Evolutionary conservation across 2,329 filamentous ascomycete genomes (phyloP).

Genomic region (Elsinoe arachidis): DNA sequence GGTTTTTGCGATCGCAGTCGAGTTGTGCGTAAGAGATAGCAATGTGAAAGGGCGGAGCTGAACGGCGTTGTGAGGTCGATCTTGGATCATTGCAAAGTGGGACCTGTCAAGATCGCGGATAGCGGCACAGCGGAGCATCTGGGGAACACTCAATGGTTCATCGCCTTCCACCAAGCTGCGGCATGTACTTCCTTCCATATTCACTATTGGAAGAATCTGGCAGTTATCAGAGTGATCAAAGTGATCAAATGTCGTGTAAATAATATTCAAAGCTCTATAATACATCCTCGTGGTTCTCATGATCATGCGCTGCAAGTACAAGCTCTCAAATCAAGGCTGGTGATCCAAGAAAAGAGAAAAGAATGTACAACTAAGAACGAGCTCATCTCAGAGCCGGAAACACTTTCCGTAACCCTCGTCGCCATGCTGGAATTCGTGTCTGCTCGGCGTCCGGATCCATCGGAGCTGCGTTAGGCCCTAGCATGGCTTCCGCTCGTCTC

Average conservation of each 20-base stretch:
- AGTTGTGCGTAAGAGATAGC: too few relatives aligned
- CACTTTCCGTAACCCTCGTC: constrained; percentile 22
- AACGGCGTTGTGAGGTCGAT: too few relatives aligned
- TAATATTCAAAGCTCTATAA: not conserved
- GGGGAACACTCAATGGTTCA: too few relatives aligned
- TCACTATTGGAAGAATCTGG: too few relatives aligned
- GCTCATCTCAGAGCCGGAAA: constrained; percentile 14
- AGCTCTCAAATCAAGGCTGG: not conserved
- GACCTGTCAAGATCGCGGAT: too few relatives aligned
- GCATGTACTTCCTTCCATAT: too few relatives aligned
- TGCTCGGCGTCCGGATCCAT: constrained; percentile 25
- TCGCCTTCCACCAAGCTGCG: too few relatives aligned
- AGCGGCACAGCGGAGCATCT: too few relatives aligned
- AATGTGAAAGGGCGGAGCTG: too few relatives aligned
- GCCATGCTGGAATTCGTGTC: constrained; percentile 17
- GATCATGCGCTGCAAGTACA: constrained; percentile 2
- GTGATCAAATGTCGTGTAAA: too few relatives aligned
- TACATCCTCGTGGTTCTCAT: constrained; percentile 6
- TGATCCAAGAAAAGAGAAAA: not conserved
- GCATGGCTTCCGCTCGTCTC: constrained; percentile 36
- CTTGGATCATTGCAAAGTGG: too few relatives aligned
- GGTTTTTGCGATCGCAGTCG: not conserved
- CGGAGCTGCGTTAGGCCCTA: constrained; percentile 26
- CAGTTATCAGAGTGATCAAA: too few relatives aligned
- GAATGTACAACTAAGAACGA: not conserved